Conservation (phyloP, 768 basidiomycete genomes). For the Tylopilus intermedius region DNA sequence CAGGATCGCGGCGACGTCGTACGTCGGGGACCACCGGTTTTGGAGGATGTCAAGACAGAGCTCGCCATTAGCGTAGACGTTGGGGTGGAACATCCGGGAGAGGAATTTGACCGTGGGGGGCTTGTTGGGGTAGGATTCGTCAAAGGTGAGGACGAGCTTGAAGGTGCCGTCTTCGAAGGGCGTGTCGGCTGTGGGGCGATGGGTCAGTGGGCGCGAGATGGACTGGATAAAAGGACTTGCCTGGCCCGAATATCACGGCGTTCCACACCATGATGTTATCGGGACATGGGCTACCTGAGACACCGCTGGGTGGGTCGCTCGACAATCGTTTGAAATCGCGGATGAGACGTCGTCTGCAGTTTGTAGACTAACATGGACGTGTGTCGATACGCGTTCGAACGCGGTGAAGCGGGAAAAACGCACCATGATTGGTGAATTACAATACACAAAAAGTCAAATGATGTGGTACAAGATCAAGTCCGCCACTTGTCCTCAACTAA, state of each 20-base stretch:
- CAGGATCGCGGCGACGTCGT: slow-evolving; percentile 97
- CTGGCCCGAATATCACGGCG: slow-evolving; percentile 98
- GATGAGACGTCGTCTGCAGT: slow-evolving; percentile 91
- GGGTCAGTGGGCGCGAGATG: neutral
- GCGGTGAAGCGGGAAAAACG: neutral
- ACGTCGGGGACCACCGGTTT: slow-evolving; percentile 98
- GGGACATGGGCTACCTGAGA: slow-evolving; percentile 93
- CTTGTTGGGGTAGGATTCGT: slow-evolving; percentile 98
- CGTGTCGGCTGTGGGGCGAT: slow-evolving; percentile 67
- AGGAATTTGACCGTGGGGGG: slow-evolving; percentile 97
- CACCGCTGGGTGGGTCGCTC: slow-evolving; percentile 91
- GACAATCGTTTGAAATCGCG: slow-evolving; percentile 97
- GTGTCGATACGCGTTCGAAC: neutral
- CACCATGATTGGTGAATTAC: slow-evolving; percentile 16
- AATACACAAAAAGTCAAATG: neutral
- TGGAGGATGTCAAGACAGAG: slow-evolving; percentile 98
- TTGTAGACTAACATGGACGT: slow-evolving; percentile 63
- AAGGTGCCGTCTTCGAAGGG: slow-evolving; percentile 99
- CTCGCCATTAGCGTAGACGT: slow-evolving; percentile 97
- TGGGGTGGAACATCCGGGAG: slow-evolving; percentile 97
- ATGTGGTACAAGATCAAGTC: slow-evolving; percentile 8
- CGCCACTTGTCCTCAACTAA: neutral
- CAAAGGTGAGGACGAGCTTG: slow-evolving; percentile 91
- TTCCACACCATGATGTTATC: slow-evolving; percentile 99
- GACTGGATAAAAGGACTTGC: slow-evolving; percentile 41